These are phyloP conservation scores for Pinus albicaulis DNA, from an alignment of 75 land plant genomes.

Conservation along the genomic window DNA sequence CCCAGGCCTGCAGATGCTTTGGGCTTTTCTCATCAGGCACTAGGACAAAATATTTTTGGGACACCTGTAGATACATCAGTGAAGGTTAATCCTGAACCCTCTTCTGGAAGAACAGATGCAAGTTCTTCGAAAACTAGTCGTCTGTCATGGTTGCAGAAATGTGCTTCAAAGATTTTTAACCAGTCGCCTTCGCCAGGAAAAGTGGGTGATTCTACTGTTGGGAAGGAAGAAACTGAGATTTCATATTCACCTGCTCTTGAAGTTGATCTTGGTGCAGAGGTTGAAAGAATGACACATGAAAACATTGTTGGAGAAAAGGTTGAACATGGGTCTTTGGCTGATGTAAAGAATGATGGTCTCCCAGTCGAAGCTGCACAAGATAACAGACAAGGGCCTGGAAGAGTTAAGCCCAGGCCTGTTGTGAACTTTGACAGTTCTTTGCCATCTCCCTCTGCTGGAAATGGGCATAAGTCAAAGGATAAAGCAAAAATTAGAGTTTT, in stretches of 20 bases:
- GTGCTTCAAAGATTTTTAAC: constrained; percentile 52
- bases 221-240: constrained; percentile 9
- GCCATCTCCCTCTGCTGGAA: constrained; percentile 23
- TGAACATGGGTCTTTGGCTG: constrained; percentile 15
- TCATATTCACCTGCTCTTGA: constrained; percentile 1
- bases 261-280: constrained; percentile 18
- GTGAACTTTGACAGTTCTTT: constrained; percentile 22
- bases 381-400: constrained; percentile 8
- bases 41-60: neutral
- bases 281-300: constrained; percentile 14
- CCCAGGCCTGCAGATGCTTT: constrained; percentile 3
- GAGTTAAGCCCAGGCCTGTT: neutral
- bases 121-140: constrained; percentile 30
- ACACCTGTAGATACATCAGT: constrained; percentile 8
- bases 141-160: constrained; percentile 58
- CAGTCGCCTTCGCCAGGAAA: constrained; percentile 39
- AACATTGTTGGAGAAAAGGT: constrained; percentile 5
- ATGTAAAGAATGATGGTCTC: constrained; percentile 2
- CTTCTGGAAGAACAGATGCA: constrained; percentile 19
- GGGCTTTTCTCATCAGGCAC: neutral
- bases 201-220: constrained; percentile 12
- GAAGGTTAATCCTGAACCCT: neutral
- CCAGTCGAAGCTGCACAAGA: constrained; percentile 6
- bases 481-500: constrained; percentile 19
- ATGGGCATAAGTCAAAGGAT: constrained; percentile 24